Base-by-base conservation (phyloP, 257 asterid genomes). In the Salvia miltiorrhiza region DNA sequence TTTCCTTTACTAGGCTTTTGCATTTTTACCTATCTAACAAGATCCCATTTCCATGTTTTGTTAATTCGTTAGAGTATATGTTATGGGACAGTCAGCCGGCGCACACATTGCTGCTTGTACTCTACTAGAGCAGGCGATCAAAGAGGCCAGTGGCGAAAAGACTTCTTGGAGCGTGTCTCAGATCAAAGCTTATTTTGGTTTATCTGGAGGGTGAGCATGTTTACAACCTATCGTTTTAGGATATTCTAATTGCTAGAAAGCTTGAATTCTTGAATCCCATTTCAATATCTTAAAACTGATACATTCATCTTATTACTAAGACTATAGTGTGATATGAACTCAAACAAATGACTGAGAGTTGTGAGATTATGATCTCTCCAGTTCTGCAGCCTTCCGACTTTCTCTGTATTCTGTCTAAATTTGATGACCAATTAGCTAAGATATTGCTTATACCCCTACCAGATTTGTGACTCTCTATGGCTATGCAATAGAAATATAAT, bases 21-120 rank as follows among this genome's bases (percentile, higher is more conserved):
- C 40, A n/a, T 45, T 53, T 23, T 53, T 23, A 10, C 43, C 40
- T 57, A 64, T 47, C 43, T 66, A 30, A 69, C 65, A 66, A 57
- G 40, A 39, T 72, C 52, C 30, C 45, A 2, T 52, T 47, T 33
- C 55, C 9, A 39, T 35, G 28, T 47, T 50, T 13, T 45, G 12
- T 65, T 49, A 3, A 69, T 33, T 75, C 55, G 47, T 44, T 70
- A 94, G 99, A 74, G 77, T 94, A 33, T 91, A 86, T 76, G 82
- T 94, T 44, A 91, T 94, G 99, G 99, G 99, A 16, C 99, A 94
- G 77, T 94, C 99, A 19, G 97, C 99, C 72, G 97, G 99, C 69
- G 99, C 97, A 1, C 99, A 91, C 71, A 91, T 94, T 67, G 96
- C 92, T 79, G 89, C 95, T 28, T 94, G 99, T 75, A 83, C 95